phyloP scores from a whole-genome alignment of 805 yeast species.

The Spathaspora passalidarum region DNA sequence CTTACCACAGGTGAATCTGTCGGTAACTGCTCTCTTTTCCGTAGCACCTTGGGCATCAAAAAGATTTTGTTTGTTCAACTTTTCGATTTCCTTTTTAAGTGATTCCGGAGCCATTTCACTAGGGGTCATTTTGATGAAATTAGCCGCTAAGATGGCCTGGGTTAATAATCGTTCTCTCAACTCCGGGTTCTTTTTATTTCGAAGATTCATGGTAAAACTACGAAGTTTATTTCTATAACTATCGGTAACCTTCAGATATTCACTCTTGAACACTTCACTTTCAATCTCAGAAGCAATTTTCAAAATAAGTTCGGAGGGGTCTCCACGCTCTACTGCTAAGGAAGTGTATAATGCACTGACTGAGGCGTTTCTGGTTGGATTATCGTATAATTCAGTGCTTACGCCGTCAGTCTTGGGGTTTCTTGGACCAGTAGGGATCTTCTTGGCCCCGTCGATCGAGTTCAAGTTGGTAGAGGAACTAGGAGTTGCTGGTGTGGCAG shows the following conservation, averaged over 20 bases:
- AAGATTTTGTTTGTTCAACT: slow-evolving; percentile 81
- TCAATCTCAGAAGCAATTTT: slow-evolving; percentile 71
- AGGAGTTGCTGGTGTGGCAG: slow-evolving; percentile 6
- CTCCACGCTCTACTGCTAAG: slow-evolving; percentile 73
- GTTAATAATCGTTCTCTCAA: slow-evolving; percentile 64
- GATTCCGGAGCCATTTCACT: slow-evolving; percentile 95
- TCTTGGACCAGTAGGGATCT: slow-evolving; percentile 53
- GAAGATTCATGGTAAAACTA: slow-evolving; percentile 79
- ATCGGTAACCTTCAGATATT: slow-evolving; percentile 54
- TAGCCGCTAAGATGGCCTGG: slow-evolving; percentile 63
- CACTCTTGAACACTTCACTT: slow-evolving; percentile 59
- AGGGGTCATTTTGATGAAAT: slow-evolving; percentile 79
- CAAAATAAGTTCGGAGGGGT: slow-evolving; percentile 56
- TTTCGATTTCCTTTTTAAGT: slow-evolving; percentile 78
- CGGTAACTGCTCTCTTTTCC: slow-evolving; percentile 93
- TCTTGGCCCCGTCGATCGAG: slow-evolving; percentile 17
- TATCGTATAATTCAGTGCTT: slow-evolving; percentile 63
- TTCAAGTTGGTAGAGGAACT: slow-evolving; percentile 3
- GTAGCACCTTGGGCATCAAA: slow-evolving; percentile 98
- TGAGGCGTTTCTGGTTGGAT: slow-evolving; percentile 80
- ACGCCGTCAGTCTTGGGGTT: slow-evolving; percentile 81
- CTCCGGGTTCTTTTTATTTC: slow-evolving; percentile 87
- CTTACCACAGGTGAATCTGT: slow-evolving; percentile 94
- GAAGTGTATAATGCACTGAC: slow-evolving; percentile 85
- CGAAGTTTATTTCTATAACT: slow-evolving; percentile 80